These are phyloP conservation scores for Alternaria tenuissima DNA, from an alignment of 2,329 filamentous ascomycete genomes.

Conservation along the genomic window DNA sequence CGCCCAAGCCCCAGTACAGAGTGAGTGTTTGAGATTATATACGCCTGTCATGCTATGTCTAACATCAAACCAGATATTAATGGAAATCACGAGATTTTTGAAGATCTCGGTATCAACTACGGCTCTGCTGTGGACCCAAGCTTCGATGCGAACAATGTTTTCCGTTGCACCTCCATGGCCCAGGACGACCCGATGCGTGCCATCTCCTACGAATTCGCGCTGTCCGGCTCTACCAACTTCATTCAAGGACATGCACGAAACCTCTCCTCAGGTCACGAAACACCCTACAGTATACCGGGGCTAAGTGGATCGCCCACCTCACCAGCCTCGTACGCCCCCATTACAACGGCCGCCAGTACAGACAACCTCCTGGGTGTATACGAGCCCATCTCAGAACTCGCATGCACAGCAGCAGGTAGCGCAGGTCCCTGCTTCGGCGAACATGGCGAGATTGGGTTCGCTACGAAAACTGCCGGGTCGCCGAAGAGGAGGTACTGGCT, in stretches of 20 bases:
- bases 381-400: slow-evolving; percentile 32
- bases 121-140: slow-evolving; percentile 37
- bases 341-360: slow-evolving; percentile 16
- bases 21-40: slow-evolving; percentile 4
- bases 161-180: slow-evolving; percentile 21
- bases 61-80: slow-evolving; percentile 14
- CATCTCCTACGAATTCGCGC: slow-evolving; percentile 35
- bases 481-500: slow-evolving; percentile 21
- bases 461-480: slow-evolving; percentile 9
- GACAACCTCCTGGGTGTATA: slow-evolving; percentile 18
- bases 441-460: slow-evolving; percentile 31
- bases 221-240: slow-evolving; percentile 33
- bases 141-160: slow-evolving; percentile 40
- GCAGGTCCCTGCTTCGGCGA: slow-evolving; percentile 33
- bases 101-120: slow-evolving; percentile 44
- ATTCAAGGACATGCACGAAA: slow-evolving; percentile 24
- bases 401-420: slow-evolving; percentile 19
- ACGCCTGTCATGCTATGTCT: background rate
- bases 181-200: slow-evolving; percentile 22
- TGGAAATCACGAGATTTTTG: slow-evolving; percentile 38
- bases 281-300: slow-evolving; percentile 23
- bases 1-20: slow-evolving; percentile 9
- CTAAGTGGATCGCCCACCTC: slow-evolving; percentile 31
- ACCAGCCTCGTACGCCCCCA: slow-evolving; percentile 17
- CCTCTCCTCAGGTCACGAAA: slow-evolving; percentile 24